These are phyloP conservation scores for Rubia balearica DNA, from an alignment of 305 asterid genomes.

Conservation along the genomic window DNA sequence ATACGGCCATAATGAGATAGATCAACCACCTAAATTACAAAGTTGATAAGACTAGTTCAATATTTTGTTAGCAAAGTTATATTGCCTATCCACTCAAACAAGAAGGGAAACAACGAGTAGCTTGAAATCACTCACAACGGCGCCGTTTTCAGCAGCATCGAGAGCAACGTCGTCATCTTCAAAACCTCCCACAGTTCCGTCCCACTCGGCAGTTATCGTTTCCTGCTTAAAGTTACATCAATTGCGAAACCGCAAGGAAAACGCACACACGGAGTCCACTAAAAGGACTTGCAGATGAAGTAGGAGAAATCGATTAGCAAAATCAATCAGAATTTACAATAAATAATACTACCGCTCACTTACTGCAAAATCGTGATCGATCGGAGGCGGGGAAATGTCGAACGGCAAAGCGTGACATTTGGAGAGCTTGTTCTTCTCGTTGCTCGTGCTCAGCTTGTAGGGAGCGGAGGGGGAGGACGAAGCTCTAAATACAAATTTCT, in stretches of 20 bases:
- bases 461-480: not conserved
- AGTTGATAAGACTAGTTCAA: conserved; percentile 3
- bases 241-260: conserved; percentile 10
- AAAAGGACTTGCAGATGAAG: not conserved
- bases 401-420: conserved; percentile 45
- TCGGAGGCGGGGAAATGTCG: conserved; percentile 90
- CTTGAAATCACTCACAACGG: conserved; percentile 41
- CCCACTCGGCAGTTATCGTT: conserved; percentile 26
- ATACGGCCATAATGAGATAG: conserved; percentile 83
- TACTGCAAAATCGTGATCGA: conserved; percentile 56
- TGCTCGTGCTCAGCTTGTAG: not conserved
- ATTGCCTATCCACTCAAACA: not conserved
- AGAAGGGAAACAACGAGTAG: conserved; percentile 13
- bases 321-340: not conserved
- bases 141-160: conserved; percentile 57
- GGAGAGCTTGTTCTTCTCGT: conserved; percentile 18
- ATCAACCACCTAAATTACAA: conserved; percentile 59
- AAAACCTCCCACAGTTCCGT: conserved; percentile 26
- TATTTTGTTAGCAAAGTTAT: not conserved
- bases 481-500: conserved; percentile 21
- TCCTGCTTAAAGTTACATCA: conserved; percentile 34
- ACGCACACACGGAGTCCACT: not conserved
- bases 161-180: conserved; percentile 52
- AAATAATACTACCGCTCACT: conserved; percentile 10
- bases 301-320: too few relatives aligned